These are phyloP conservation scores for Iris pallida DNA, from an alignment of 116 monocot species.

Conservation along the genomic window DNA sequence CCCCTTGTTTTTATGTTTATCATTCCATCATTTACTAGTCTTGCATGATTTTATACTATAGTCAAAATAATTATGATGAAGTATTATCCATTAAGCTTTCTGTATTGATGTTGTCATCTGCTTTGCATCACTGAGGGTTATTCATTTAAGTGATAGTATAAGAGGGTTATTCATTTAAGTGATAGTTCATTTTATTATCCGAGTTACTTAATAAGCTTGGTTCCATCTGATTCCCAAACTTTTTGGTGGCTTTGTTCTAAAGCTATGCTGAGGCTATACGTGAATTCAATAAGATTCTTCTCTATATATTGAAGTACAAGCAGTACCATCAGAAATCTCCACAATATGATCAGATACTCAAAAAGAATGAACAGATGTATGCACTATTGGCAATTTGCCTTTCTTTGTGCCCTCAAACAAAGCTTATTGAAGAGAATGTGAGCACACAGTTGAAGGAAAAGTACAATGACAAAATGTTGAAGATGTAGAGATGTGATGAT, in stretches of 20 bases:
- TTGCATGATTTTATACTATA: no score
- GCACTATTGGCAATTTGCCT: constrained; percentile 81
- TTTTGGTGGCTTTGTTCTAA: constrained; percentile 4
- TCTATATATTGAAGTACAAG: constrained; percentile 87
- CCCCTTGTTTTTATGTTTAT: no score
- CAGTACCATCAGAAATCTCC: constrained; percentile 95
- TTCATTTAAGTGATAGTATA: no score
- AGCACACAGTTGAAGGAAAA: constrained; percentile 80
- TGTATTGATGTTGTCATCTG: no score
- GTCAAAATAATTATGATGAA: no score
- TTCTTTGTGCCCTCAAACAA: constrained; percentile 83
- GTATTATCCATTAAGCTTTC: no score
- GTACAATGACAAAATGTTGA: constrained; percentile 89
- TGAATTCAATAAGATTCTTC: constrained; percentile 91
- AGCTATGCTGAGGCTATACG: constrained; percentile 79
- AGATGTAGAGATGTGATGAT: constrained; percentile 92
- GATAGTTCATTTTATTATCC: not conserved
- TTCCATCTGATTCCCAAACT: not conserved
- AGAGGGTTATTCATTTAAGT: no score
- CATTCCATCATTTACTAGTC: no score
- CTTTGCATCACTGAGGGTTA: no score
- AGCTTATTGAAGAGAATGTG: constrained; percentile 87
- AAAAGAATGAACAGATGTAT: constrained; percentile 99
- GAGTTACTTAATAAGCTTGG: no score
- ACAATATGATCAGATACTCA: constrained; percentile 93